These are phyloP conservation scores for Diaporthe eres DNA, from an alignment of 2,329 filamentous ascomycete genomes.

Conservation along the genomic window DNA sequence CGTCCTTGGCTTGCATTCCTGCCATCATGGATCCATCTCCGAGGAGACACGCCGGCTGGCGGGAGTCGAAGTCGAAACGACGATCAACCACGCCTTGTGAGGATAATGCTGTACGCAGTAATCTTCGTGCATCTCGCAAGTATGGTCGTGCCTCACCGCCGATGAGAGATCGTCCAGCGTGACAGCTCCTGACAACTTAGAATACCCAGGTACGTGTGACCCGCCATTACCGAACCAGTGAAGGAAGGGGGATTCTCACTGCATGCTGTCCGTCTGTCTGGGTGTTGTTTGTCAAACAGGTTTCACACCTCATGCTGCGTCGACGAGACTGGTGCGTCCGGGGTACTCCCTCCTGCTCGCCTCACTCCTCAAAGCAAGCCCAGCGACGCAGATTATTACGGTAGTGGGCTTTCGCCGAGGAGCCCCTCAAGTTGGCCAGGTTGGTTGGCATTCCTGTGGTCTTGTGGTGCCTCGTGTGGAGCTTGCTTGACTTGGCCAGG, in stretches of 20 bases:
- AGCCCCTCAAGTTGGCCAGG: background rate
- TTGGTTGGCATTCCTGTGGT: background rate
- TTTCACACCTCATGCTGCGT: background rate
- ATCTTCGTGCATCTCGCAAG: background rate
- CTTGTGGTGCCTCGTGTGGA: background rate
- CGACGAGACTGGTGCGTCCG: conserved; percentile 11
- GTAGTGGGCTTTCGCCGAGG: background rate
- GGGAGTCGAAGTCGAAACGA: background rate
- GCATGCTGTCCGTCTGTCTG: background rate
- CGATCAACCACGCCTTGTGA: conserved; percentile 25
- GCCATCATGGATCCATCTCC: background rate
- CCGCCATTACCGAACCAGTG: conserved; percentile 2
- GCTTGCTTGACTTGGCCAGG: conserved; percentile 19
- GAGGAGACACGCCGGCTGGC: background rate
- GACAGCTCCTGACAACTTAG: background rate
- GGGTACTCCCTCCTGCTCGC: conserved; percentile 30
- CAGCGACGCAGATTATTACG: background rate
- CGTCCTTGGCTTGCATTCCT: background rate
- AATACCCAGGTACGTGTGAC: background rate
- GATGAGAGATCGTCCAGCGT: background rate
- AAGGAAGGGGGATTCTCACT: background rate
- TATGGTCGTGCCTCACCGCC: conserved; percentile 4
- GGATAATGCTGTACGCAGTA: background rate
- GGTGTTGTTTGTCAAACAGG: background rate
- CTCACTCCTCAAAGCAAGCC: conserved; percentile 1